Percentiles rank a stretch among this genome's conserved stretches.
phyloP scores from a whole-genome alignment of 2,329 filamentous ascomycete species.

The Curvularia verruculosa region DNA sequence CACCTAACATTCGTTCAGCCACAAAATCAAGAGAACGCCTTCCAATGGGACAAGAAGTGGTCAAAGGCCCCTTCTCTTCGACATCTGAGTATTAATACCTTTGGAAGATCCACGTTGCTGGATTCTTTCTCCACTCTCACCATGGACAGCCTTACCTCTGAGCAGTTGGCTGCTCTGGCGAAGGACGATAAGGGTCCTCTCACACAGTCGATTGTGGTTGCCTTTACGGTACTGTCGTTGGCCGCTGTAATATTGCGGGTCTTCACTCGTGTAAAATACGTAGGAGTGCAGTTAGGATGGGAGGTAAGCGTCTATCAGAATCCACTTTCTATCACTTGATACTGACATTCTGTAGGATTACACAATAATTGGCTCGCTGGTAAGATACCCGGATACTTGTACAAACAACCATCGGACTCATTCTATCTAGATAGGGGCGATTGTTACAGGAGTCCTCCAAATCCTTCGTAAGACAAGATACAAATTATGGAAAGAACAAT shows the following conservation, averaged over 20 bases:
- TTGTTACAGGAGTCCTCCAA: conserved; percentile 19
- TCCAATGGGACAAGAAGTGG: conserved; percentile 2
- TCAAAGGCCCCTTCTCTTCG: neutral
- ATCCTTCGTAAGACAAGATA: conserved; percentile 23
- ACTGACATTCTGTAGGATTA: neutral
- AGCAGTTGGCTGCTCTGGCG: conserved; percentile 23
- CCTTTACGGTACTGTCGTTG: conserved; percentile 29
- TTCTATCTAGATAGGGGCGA: conserved; percentile 1
- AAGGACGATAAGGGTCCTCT: conserved; percentile 26
- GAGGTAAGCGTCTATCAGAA: conserved; percentile 13
- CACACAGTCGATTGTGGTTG: conserved; percentile 21
- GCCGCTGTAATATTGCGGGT: conserved; percentile 30
- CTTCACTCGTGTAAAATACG: conserved; percentile 26
- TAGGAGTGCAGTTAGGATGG: conserved; percentile 21
- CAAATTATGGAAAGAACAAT: neutral
- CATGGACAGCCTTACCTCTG: conserved; percentile 27
- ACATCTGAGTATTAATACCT: neutral
- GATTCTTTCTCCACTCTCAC: neutral
- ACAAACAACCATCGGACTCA: neutral
- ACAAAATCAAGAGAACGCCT: neutral
- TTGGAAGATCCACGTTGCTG: conserved; percentile 4
- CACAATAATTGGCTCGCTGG: neutral
- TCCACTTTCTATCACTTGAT: neutral
- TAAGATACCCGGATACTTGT: neutral
- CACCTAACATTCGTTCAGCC: conserved; percentile 4